Percentiles rank a stretch among this genome's conserved stretches.
Conservation (phyloP, 2,329 filamentous ascomycete genomes). For the Tolypocladium nubicola region DNA sequence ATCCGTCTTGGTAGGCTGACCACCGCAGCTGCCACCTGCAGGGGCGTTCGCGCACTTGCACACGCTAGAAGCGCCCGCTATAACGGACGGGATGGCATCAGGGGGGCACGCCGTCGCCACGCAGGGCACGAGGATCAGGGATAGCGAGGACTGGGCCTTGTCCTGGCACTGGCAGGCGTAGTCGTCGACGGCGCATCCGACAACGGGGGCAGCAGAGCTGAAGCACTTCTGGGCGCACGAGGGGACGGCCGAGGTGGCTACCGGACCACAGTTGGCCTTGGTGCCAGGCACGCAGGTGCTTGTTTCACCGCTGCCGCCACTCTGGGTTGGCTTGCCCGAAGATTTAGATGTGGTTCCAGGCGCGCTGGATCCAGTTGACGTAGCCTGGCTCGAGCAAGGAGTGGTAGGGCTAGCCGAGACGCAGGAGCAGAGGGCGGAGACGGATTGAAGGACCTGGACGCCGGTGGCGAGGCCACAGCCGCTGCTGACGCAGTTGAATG, state of each 20-base stretch:
- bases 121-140: slow-evolving; percentile 15
- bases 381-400: not conserved
- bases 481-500: slow-evolving; percentile 9
- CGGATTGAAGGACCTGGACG: slow-evolving; percentile 8
- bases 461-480: slow-evolving; percentile 8
- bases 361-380: not conserved
- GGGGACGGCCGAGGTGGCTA: slow-evolving; percentile 15
- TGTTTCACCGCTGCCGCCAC: not conserved
- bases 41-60: slow-evolving; percentile 10
- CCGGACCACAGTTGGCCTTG: slow-evolving; percentile 11
- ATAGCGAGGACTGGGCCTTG: slow-evolving; percentile 11
- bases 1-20: not conserved
- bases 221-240: slow-evolving; percentile 17
- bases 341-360: not conserved
- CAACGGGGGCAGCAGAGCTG: slow-evolving; percentile 10
- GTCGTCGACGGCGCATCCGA: slow-evolving; percentile 15
- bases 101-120: slow-evolving; percentile 15
- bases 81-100: slow-evolving; percentile 12
- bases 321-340: not conserved
- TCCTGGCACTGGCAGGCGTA: slow-evolving; percentile 17
- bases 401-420: slow-evolving; percentile 11
- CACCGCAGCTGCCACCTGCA: slow-evolving; percentile 2
- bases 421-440: slow-evolving; percentile 12
- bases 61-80: slow-evolving; percentile 13
- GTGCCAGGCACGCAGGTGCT: slow-evolving; percentile 6